Evolutionary conservation across 2,329 filamentous ascomycete species (phyloP), one percentile per base, ranked within the genome.

Genomic region (Arthroderma sp.): DNA sequence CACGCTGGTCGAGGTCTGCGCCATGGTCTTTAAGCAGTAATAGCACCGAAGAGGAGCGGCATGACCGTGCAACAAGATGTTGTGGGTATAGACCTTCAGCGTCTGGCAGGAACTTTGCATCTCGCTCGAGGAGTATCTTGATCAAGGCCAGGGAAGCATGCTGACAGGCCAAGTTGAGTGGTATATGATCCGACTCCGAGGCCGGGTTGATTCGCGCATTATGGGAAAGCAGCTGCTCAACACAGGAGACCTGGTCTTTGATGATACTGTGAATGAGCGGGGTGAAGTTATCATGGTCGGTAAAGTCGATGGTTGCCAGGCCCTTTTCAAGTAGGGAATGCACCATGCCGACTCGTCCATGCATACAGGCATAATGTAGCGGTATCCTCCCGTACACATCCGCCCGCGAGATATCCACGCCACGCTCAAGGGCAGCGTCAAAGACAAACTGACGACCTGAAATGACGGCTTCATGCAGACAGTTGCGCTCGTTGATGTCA

Each of bases 11-110:
- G 44, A 98, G 79, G 68, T 98, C 85, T 21, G 90, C 91, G 1
- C 91, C 91, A 66, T 93, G 91, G 54, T 86, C 79, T 68, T 90
- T 86, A 11, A 98, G 77, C 39, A 96, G 77, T 13, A 91, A 75
- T 9, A 97, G 77, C 28, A 96, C 80, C 56, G 88, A 79, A 0
- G 90, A 87, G 0, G 84, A 87, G 66, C 91, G 85, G 2, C 89
- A 89, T 31, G 91, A 93, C 57, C 93, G 82, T 23, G 93, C 91
- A 19, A 97, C 91, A 35, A 97, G 81, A 73, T 98, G 93, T 68
- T 97, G 93, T n/a, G 93, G 93, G 68, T 88, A 98, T 9, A 98
- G 77, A 0, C 93, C 93, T 75, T 98, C 93, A 1, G 93, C 93
- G 72, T 98, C 93, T 7, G 93, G 85, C n/a, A 96, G 76, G 59